Evolutionary conservation across 306 rosid species (phyloP), one percentile per base, ranked within the genome.

Genomic region (Betula pendula): DNA sequence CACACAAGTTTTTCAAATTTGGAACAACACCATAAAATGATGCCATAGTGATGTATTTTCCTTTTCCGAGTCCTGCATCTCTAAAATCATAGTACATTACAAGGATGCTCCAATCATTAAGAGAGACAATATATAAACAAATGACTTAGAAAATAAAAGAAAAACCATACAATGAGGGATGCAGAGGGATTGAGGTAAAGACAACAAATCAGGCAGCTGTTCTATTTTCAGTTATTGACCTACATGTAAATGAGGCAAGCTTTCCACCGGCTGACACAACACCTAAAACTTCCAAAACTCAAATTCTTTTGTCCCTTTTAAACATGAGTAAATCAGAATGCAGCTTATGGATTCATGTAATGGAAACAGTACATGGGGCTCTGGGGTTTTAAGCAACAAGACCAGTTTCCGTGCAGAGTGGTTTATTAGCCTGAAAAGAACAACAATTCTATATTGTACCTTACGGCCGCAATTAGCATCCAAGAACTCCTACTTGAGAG

Each of bases 401-500:
- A 51, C 68, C 65, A 43, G 43, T 56, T 20, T 27, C 70, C 55
- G 11, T 43, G 43, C 67, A 45, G 25, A 44, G 24, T 2, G 43
- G 22, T 56, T 40, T 20, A 6, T 40, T 44, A 45, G 22, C 38
- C 16, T 8, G 20, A 74, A 24, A 17, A 2, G 20, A 24, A 5
- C 5, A 56, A 5, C 25, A 58, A 17, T 20, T 31, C 10, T 42
- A n/a, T 6, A 74, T 47, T 58, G 33, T 82, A 84, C 85, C 88
- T 43, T 73, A 31, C 51, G 48, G 13, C 8, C 14, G 80, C 31
- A 80, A 79, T 55, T 68, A 65, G 45, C 74, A 51, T 47, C 27
- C 10, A 58, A 47, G 79, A 71, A 71, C 13, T 77, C 79, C 87
- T 88, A 88, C 81, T 84, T 86, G 59, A 88, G 90, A 75, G 92